Percentiles rank a stretch among this genome's conserved stretches.
phyloP scores from a whole-genome alignment of 2,329 filamentous ascomycete species.

The Colletotrichum filicis region DNA sequence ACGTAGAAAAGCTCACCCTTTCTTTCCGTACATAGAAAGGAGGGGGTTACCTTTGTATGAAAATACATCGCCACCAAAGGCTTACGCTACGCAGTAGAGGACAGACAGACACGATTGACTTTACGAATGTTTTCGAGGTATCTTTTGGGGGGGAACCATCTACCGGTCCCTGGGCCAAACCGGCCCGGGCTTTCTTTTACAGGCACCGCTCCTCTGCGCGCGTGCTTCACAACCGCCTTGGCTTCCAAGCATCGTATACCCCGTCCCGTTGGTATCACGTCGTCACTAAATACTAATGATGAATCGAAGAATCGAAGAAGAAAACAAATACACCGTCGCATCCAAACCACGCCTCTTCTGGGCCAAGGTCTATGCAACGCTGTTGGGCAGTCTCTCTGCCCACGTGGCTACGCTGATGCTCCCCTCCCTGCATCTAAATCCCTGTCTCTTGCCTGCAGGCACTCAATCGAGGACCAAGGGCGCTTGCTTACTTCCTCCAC shows the following conservation, averaged over 20 bases:
- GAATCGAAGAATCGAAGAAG: not conserved
- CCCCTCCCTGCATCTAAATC: too few relatives aligned
- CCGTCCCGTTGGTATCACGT: constrained; percentile 12
- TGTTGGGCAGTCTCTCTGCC: not conserved
- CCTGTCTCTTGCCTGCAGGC: not conserved
- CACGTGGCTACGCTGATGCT: not conserved
- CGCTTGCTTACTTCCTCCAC: constrained; percentile 29
- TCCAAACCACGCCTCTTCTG: not conserved
- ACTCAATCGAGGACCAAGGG: constrained; percentile 32
- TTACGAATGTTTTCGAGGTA: constrained; percentile 17
- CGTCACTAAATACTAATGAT: not conserved
- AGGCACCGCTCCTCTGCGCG: constrained; percentile 7
- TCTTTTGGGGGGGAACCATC: constrained; percentile 18
- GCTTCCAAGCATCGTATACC: constrained; percentile 11
- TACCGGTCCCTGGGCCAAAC: not conserved
- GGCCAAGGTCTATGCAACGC: not conserved
- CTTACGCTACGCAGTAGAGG: too few relatives aligned
- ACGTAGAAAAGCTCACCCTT: not conserved
- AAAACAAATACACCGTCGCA: constrained; percentile 1
- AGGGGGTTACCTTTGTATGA: too few relatives aligned
- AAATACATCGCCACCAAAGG: too few relatives aligned
- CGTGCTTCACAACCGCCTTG: not conserved
- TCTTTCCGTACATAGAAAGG: too few relatives aligned
- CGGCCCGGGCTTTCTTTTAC: not conserved
- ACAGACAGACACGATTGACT: not conserved